A percentile compares a stretch with the other conserved stretches of the same genome.
Evolutionary conservation across 768 basidiomycete genomes (phyloP).

Genomic region (Kwoniella dendrophila): DNA sequence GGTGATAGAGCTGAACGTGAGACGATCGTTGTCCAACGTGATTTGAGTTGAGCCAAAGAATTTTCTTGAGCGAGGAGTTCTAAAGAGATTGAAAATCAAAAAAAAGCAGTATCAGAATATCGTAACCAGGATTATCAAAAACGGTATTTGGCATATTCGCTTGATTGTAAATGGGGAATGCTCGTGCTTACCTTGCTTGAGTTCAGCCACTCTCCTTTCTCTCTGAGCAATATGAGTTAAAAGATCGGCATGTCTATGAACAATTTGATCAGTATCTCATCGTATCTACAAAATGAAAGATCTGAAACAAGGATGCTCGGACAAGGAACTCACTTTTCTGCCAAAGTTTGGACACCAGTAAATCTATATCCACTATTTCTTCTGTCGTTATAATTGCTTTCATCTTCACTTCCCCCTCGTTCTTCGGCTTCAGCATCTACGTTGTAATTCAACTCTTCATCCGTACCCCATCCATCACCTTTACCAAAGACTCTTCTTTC

Average conservation of each 20-base stretch:
- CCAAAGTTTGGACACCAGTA: constrained; percentile 26
- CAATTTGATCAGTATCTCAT: not conserved
- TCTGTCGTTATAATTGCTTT: constrained; percentile 8
- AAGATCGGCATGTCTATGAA: constrained; percentile 44
- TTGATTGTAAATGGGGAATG: not conserved
- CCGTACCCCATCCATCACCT: constrained; percentile 12
- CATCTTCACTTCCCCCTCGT: constrained; percentile 4
- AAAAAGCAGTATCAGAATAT: not conserved
- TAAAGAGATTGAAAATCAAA: constrained; percentile 6
- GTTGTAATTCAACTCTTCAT: constrained; percentile 6
- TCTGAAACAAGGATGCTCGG: too few species aligned
- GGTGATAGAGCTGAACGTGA: constrained; percentile 29
- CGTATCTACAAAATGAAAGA: constrained; percentile 4
- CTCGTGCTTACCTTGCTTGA: constrained; percentile 37
- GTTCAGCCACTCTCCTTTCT: constrained; percentile 44
- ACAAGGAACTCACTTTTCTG: constrained; percentile 42
- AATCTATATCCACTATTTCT: not conserved
- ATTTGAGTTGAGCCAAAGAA: constrained; percentile 39
- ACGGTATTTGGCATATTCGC: not conserved
- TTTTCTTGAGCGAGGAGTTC: constrained; percentile 43
- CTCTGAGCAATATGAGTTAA: constrained; percentile 45
- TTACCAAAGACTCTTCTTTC: constrained; percentile 11
- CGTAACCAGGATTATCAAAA: not conserved
- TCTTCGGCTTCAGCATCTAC: not conserved
- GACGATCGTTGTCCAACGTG: constrained; percentile 43